Evolutionary conservation across 23 red algal genomes (phyloP).

Genomic region (Rhodosorus marinus): DNA sequence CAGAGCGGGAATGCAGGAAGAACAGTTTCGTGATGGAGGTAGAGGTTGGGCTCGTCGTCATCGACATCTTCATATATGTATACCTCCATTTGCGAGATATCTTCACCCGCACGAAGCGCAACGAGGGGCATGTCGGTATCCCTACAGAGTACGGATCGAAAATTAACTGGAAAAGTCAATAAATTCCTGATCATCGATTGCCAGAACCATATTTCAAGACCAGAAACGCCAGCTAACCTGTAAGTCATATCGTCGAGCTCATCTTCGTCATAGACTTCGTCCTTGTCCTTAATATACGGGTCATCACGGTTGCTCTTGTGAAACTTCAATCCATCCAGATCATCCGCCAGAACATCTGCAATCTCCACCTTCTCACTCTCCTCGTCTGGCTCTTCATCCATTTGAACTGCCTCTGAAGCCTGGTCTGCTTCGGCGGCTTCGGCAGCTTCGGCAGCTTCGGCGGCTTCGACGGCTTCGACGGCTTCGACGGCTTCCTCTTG

Average conservation of each 20-base stretch:
- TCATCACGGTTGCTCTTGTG: slow-evolving; percentile 24
- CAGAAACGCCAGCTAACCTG: too few relatives aligned
- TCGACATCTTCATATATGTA: slow-evolving; percentile 36
- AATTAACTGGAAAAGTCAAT: too few relatives aligned
- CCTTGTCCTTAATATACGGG: slow-evolving; percentile 13
- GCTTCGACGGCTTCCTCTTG: too few relatives aligned
- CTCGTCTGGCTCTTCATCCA: neutral
- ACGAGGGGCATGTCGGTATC: slow-evolving; percentile 50
- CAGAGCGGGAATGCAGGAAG: slow-evolving; percentile 64
- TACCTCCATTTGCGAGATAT: slow-evolving; percentile 30
- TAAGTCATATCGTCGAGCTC: slow-evolving; percentile 47
- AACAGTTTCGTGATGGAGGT: slow-evolving; percentile 91
- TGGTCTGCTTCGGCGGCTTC: too few relatives aligned
- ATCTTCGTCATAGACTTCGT: slow-evolving; percentile 36
- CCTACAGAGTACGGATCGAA: too few relatives aligned
- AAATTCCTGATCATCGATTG: too few relatives aligned
- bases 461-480: too few relatives aligned
- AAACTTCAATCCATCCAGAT: slow-evolving; percentile 25
- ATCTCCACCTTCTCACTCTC: neutral
- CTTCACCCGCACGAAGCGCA: slow-evolving; percentile 28
- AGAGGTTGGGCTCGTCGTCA: slow-evolving; percentile 39
- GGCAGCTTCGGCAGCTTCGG: too few relatives aligned
- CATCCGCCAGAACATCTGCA: slow-evolving; percentile 31
- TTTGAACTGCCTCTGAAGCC: too few relatives aligned
- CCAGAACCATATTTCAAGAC: too few relatives aligned